Conservation (phyloP, 2,329 filamentous ascomycete species). For the Aspergillus ruber region DNA sequence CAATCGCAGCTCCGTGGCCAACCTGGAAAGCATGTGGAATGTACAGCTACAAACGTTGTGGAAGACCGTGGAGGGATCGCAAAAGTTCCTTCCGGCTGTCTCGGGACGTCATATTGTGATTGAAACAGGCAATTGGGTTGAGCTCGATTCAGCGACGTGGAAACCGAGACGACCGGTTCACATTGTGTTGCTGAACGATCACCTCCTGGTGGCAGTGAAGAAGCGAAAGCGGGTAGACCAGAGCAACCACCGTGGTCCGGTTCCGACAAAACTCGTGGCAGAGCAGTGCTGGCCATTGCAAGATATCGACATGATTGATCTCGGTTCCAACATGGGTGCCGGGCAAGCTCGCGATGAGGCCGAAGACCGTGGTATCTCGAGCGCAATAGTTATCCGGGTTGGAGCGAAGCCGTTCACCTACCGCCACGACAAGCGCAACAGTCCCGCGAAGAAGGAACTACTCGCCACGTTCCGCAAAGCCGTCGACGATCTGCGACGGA, state of each 20-base stretch:
- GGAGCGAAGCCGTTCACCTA: conserved; percentile 92
- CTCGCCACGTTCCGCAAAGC: conserved; percentile 88
- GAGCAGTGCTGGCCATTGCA: conserved; percentile 91
- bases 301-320: conserved; percentile 87
- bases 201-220: conserved; percentile 80
- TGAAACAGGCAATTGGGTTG: conserved; percentile 89
- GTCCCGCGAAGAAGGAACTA: conserved; percentile 69
- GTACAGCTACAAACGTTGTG: conserved; percentile 72
- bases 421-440: conserved; percentile 74
- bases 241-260: conserved; percentile 40
- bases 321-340: conserved; percentile 50
- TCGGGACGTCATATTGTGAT: conserved; percentile 89
- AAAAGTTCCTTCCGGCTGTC: conserved; percentile 89
- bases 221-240: conserved; percentile 87
- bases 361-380: conserved; percentile 59
- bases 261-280: conserved; percentile 70
- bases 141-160: conserved; percentile 95
- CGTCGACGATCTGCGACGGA: conserved; percentile 83
- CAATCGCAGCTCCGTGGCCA: conserved; percentile 83
- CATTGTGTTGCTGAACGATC: conserved; percentile 88
- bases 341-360: conserved; percentile 34
- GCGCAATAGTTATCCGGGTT: conserved; percentile 85
- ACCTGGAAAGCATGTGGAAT: conserved; percentile 63
- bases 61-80: conserved; percentile 95
- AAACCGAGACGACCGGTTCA: conserved; percentile 85